phyloP scores from a whole-genome alignment of 495 filamentous ascomycete species.

The Aspergillus carlsbadensis region DNA sequence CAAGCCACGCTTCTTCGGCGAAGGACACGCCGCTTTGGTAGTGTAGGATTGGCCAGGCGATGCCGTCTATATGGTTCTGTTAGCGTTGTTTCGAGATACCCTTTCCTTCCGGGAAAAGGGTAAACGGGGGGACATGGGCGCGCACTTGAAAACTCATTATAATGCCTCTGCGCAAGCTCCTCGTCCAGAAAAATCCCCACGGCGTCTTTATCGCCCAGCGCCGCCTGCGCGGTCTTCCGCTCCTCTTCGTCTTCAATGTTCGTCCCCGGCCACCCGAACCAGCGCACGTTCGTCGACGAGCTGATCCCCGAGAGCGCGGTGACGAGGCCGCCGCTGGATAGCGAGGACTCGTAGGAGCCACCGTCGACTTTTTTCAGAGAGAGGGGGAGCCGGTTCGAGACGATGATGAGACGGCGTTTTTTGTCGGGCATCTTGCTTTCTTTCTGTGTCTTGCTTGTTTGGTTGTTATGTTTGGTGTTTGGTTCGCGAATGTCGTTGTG shows the following conservation, averaged over 20 bases:
- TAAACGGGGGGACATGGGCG: too few relatives aligned
- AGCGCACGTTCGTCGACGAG: constrained; percentile 82
- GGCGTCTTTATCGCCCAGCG: constrained; percentile 49
- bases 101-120: too few relatives aligned
- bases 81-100: neutral
- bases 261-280: constrained; percentile 92
- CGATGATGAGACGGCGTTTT: constrained; percentile 61
- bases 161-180: constrained; percentile 55
- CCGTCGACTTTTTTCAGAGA: constrained; percentile 79
- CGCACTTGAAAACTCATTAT: constrained; percentile 60
- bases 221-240: constrained; percentile 43
- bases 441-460: too few relatives aligned
- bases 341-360: constrained; percentile 68
- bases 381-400: constrained; percentile 87
- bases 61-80: constrained; percentile 70
- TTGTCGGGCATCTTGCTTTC: neutral
- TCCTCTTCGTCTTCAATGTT: constrained; percentile 47
- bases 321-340: constrained; percentile 88
- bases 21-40: constrained; percentile 92
- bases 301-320: constrained; percentile 81
- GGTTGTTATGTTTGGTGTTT: neutral
- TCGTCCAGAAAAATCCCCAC: constrained; percentile 54
- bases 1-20: constrained; percentile 81
- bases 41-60: constrained; percentile 94
- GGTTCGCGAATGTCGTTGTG: neutral